phyloP scores from a whole-genome alignment of 257 asterid genomes.

The Fraxinus americana region DNA sequence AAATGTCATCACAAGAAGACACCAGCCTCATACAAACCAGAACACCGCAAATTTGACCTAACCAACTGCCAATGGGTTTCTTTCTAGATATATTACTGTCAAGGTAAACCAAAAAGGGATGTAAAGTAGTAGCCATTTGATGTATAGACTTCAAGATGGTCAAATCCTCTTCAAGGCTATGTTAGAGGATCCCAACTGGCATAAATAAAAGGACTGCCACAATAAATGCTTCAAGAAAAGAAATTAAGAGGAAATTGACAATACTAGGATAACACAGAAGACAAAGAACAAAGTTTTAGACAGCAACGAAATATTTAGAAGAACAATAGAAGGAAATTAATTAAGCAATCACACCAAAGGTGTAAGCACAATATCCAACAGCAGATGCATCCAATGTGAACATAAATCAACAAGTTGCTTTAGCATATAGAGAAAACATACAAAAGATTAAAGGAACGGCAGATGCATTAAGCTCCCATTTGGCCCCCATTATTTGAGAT shows the following conservation, averaged over 20 bases:
- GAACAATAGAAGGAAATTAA: neutral
- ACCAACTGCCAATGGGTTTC: neutral
- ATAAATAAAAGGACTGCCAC: neutral
- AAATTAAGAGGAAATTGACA: neutral
- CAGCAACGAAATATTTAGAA: neutral
- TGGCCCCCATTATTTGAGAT: too few relatives aligned
- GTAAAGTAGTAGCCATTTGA: neutral
- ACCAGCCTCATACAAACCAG: neutral
- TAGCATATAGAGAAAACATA: neutral
- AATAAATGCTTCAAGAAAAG: neutral
- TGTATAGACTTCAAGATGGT: neutral
- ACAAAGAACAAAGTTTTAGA: neutral
- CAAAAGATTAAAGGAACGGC: neutral
- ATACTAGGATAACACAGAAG: neutral
- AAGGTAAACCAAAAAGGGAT: neutral
- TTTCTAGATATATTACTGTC: neutral
- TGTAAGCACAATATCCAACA: neutral
- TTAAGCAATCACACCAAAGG: neutral
- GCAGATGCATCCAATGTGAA: neutral
- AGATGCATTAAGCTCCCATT: neutral
- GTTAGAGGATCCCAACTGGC: neutral
- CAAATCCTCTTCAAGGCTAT: neutral
- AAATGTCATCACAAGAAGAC: neutral
- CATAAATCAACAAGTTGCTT: neutral
- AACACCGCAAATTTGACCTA: neutral